A percentile compares a stretch with the other conserved stretches of the same genome.
Evolutionary conservation across 2,329 filamentous ascomycete genomes (phyloP).

Genomic region (Fusarium sublunatum): DNA sequence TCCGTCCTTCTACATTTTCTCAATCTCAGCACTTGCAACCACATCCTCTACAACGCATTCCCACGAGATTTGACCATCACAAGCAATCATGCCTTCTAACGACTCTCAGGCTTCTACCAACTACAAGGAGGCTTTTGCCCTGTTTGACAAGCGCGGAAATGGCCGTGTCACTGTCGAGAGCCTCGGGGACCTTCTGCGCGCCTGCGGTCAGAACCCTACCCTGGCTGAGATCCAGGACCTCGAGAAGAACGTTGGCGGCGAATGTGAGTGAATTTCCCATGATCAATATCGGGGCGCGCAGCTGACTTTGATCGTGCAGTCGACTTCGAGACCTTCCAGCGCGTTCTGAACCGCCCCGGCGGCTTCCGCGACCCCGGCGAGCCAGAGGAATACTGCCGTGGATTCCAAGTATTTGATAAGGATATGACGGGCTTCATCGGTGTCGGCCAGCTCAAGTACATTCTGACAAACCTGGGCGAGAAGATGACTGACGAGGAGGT

Average conservation of each 20-base stretch:
- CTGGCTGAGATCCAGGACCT: constrained; percentile 91
- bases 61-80: constrained; percentile 17
- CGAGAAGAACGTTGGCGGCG: constrained; percentile 87
- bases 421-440: constrained; percentile 98
- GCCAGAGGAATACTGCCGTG: constrained; percentile 97
- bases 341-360: constrained; percentile 95
- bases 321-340: constrained; percentile 97
- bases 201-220: constrained; percentile 98
- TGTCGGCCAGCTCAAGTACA: constrained; percentile 97
- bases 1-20: constrained; percentile 25
- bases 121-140: constrained; percentile 99
- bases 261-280: constrained; percentile 75
- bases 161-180: constrained; percentile 88
- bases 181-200: constrained; percentile 92
- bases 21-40: constrained; percentile 33
- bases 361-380: constrained; percentile 98
- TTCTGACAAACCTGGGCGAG: constrained; percentile 96
- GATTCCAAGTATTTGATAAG: constrained; percentile 99
- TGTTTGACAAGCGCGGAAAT: constrained; percentile 99
- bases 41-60: constrained; percentile 19
- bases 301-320: constrained; percentile 64
- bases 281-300: background rate
- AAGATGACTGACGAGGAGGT: constrained; percentile 99
- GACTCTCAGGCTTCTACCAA: constrained; percentile 82
- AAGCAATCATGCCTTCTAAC: constrained; percentile 62